Evolutionary conservation across 2,329 filamentous ascomycete species (phyloP), one percentile per base, ranked within the genome.

Genomic region (Cadophora gregata): DNA sequence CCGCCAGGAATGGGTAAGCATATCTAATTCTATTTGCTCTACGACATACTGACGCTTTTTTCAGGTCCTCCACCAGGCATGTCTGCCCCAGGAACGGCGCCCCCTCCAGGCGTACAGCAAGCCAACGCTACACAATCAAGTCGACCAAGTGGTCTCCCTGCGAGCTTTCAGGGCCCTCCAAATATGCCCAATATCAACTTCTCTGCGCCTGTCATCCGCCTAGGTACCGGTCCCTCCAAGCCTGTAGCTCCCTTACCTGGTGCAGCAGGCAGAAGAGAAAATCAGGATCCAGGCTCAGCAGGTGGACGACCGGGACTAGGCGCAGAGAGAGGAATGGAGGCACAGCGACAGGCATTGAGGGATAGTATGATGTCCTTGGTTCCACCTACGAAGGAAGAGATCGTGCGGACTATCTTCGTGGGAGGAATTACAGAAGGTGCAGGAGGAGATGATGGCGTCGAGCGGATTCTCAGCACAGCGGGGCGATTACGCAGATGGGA

Each of bases 181-280:
- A 97, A 96, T 77, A 92, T 97, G 86, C 93, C 95, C 61, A 96
- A 97, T 78, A 97, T 99, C 83, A 97, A 99, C 82, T 97, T 98
- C 83, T 97, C 92, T 76, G 96, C 96, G 42, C 94, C 95, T 65
- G 93, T 98, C 67, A 98, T 99, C 76, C 92, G 96, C 64, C 86
- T 99, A 55, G 96, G 95, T 50, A 95, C 93, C 1, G 86, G 90
- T 4, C 86, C 88, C 2, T 80, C 86, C n/a, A 93, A 93, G 75
- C 83, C 89, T 29, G 77, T 79, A n/a, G 73, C 74, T 25, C 73
- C 75, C 2, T 59, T 70, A 21, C 76, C 80, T 69, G 78, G 79
- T 42, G 74, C 76, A 16, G 79, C 81, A 55, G 75, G 76, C 42
- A 83, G 84, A 51, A 81, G 83, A 69, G 84, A 87, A 62, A 78